Evolutionary conservation across 192 early-diverging fungal species (phyloP), one percentile per base, ranked within the genome.

Genomic region (Gamsiella multidivaricata): DNA sequence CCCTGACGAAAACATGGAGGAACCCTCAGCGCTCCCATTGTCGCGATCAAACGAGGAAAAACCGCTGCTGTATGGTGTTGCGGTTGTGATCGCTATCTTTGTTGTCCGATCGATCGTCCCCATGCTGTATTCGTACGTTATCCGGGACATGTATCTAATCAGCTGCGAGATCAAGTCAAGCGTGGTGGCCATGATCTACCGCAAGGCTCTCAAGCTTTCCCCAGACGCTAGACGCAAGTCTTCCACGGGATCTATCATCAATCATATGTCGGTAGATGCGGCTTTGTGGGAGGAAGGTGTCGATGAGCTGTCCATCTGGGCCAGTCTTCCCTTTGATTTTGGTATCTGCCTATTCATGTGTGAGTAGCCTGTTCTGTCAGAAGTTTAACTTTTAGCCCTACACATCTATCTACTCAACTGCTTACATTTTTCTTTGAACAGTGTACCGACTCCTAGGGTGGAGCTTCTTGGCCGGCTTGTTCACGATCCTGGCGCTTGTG

Each of bases 231-330:
- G 61, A 20, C 36, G 70, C 14, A 61, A 69, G 33, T 67, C 70
- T 2, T 74, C 64, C 23, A 66, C 56, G 7, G 81, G 81, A 1
- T 60, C 70, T 14, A 80, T 83, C 33, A 56, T 67, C n/a, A 83
- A 83, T 32, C 81, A 79, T 20, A 74, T 83, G 54, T 67, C 69
- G 5, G 81, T 80, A 2, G 81, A 83, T 62, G 81, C 81, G 14
- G 62, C 47, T 0, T 28, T 39, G 23, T 69, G 71, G 60, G 70
- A 74, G 15, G 65, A 70, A 11, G 70, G 54, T 0, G 29, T 65
- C n/a, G 60, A 69, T 1, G 31, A 43, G 10, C 29, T 83, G 11
- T 42, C 66, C 0, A 12, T 39, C 20, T 74, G 64, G 42, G 53
- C 80, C 17, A 46, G 55, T 1, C 28, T 79, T n/a, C 76, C 76